These are phyloP conservation scores for Vitis amurensis DNA, from an alignment of 164 flowering plant genomes.

Conservation along the genomic window DNA sequence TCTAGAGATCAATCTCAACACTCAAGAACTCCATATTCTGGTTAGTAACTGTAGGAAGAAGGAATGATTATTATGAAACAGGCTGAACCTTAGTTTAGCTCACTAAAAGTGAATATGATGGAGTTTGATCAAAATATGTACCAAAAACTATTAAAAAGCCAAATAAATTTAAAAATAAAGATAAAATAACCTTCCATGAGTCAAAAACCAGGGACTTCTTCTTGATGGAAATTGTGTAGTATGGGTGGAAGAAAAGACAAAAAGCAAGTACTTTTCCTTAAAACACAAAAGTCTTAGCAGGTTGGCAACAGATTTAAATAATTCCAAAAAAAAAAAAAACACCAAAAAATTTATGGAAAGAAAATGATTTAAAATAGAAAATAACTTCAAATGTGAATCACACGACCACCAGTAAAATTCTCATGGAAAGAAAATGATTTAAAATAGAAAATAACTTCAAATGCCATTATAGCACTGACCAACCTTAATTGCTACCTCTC, in stretches of 20 bases:
- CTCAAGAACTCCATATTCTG: neutral
- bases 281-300: neutral
- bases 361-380: too few relatives aligned
- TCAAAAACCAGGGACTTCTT: neutral
- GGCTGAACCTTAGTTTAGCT: neutral
- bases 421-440: neutral
- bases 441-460: neutral
- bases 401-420: neutral
- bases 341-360: too few relatives aligned
- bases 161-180: too few relatives aligned
- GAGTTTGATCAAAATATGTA: too few relatives aligned
- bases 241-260: neutral
- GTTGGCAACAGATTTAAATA: neutral
- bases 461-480: slow-evolving; percentile 12
- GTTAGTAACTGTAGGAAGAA: neutral
- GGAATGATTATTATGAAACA: neutral
- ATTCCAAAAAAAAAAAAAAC: too few relatives aligned
- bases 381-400: neutral
- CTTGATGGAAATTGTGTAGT: neutral
- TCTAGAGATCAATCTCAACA: neutral
- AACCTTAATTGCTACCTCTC: slow-evolving; percentile 94
- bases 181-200: neutral
- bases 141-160: too few relatives aligned
- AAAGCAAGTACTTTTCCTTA: neutral
- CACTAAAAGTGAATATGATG: neutral